A percentile compares a stretch with the other conserved stretches of the same genome.
Conservation (phyloP, 2,329 filamentous ascomycete genomes). For the Microdochium nivale region DNA sequence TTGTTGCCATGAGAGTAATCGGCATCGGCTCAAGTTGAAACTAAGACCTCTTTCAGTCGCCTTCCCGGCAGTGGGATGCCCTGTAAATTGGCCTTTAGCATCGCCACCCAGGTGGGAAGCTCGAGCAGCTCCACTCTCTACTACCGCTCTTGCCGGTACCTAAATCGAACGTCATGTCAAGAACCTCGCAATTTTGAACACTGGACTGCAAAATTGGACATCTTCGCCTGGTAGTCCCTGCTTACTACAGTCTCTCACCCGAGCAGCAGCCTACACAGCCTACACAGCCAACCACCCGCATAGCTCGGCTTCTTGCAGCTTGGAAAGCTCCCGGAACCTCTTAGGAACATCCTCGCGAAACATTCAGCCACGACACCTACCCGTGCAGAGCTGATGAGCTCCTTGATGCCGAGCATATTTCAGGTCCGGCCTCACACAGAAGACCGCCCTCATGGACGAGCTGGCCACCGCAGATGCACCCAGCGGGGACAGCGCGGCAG, state of each 20-base stretch:
- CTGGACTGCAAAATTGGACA: too few relatives aligned
- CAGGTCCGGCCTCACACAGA: conserved; percentile 24
- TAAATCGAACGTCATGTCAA: not conserved
- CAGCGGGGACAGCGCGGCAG: conserved; percentile 10
- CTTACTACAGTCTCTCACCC: too few relatives aligned
- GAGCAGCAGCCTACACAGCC: too few relatives aligned
- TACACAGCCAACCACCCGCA: too few relatives aligned
- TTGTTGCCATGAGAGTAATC: too few relatives aligned
- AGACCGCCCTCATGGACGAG: conserved; percentile 24
- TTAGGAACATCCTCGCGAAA: not conserved
- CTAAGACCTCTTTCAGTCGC: too few relatives aligned
- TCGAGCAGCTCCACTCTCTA: not conserved
- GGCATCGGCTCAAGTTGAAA: too few relatives aligned
- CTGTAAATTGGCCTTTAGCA: too few relatives aligned
- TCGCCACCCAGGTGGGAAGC: too few relatives aligned
- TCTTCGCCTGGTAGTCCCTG: too few relatives aligned
- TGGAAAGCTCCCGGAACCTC: not conserved
- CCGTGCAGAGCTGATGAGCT: conserved; percentile 16
- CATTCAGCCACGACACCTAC: not conserved
- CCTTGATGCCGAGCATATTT: conserved; percentile 13
- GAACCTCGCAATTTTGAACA: too few relatives aligned
- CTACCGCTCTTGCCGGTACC: not conserved
- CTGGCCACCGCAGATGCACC: conserved; percentile 3
- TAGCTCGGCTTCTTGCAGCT: not conserved
- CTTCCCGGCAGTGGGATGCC: too few relatives aligned